Evolutionary conservation across 192 early-diverging fungal species (phyloP), one percentile per base, ranked within the genome.

Genomic region (Backusella mclennaniae): DNA sequence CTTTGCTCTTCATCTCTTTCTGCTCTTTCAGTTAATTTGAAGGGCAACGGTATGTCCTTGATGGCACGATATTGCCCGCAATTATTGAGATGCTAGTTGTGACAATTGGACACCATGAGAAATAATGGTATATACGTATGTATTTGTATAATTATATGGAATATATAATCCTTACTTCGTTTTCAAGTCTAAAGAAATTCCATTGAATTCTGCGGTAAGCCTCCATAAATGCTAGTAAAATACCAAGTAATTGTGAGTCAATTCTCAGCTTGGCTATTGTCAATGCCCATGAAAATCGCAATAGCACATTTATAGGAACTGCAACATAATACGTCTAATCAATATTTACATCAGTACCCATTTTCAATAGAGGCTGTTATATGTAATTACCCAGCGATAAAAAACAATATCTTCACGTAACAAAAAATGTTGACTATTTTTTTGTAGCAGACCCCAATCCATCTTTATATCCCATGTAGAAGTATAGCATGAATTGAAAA

Each of bases 171-270:
- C 63, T 66, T 75, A 67, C 74, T 14, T 93, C 94, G 80, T 94
- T 94, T 79, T 95, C 94, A 33, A 95, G 76, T 1, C 94, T 89
- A 79, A 94, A 93, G 53, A 95, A 89, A 81, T 93, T 94, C 94
- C 94, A 95, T 73, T 87, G 85, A 76, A 90, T 91, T 23, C 94
- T 87, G 53, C 89, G 83, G 56, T 63, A 77, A 0, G 31, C 79
- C 70, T 84, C 82, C 53, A 84, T 38, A 42, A 74, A 17, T 29
- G 79, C 82, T 17, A 77, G 7, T 6, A 80, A 38, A 44, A 84
- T 80, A 21, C 39, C 73, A 38, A 80, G 59, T 21, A 79, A 23
- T 42, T 72, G 56, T 15, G 42, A 12, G 67, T 79, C 29, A 8
- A 84, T 17, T 67, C 23, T 42, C 21, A 72, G 29, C n/a, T 66